Base-by-base conservation (phyloP, 805 yeast species). In the Barnettozyma wickerhamii region DNA sequence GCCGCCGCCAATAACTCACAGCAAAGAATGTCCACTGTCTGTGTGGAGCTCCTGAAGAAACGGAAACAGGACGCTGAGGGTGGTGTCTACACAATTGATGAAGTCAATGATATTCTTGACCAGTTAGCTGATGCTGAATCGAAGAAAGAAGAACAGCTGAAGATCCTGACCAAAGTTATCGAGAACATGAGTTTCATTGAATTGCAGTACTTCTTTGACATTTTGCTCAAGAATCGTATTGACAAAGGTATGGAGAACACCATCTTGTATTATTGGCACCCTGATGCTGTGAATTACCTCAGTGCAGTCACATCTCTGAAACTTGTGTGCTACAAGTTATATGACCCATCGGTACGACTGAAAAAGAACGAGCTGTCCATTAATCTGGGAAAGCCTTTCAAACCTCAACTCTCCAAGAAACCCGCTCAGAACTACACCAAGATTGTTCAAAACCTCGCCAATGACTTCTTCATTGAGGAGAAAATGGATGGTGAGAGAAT, bases 401-500 rank as follows among this genome's bases (percentile, higher is more conserved):
- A 75, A 18, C 96, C 97, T 0, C 95, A 86, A 62, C 62, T 84
- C 17, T 81, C 95, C 1, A 68, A 74, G 27, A 81, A 78, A 45
- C 65, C 79, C 1, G 65, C 66, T 23, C 62, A 66, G 4, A 64
- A 74, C 13, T 79, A 81, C 54, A 70, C 68, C 2, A 64, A 68
- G 4, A 60, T 84, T 17, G 74, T 79, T n/a, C 52, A 60, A 7
- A 64, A 60, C 19, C 65, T 84, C 55, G 18, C 59, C 34, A 19
- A 60, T 46, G 65, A 69, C 19, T 87, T 88, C 52, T 72, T 71
- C 38, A 77, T 91, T 9, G 98, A 91, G 55, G 97, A 91, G 58
- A 91, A 91, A 57, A 73, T 89, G 64, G 97, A 91, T 60, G 99
- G 98, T 3, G 97, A 91, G 59, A 65, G 99, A 49, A 78, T 87